Evolutionary conservation across 331 rosid genomes (phyloP).

Genomic region (Cydonia oblonga): DNA sequence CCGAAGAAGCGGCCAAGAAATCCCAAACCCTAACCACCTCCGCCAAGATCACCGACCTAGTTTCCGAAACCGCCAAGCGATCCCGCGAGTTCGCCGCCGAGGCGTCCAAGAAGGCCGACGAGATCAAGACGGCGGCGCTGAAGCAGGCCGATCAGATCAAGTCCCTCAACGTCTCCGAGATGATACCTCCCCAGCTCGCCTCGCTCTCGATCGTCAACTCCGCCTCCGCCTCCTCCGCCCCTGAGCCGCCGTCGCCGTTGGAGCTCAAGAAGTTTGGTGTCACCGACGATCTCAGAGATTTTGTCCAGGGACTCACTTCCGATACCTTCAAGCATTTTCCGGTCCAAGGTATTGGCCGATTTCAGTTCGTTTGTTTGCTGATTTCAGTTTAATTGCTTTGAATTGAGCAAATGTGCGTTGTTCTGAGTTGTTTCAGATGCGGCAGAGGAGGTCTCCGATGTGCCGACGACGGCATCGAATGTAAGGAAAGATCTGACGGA

Average conservation of each 20-base stretch:
- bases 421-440: slow-evolving; percentile 40
- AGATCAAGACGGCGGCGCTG: slow-evolving; percentile 67
- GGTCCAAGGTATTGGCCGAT: slow-evolving; percentile 41
- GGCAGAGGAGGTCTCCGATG: slow-evolving; percentile 50
- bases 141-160: slow-evolving; percentile 95
- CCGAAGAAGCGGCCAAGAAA: slow-evolving; percentile 90
- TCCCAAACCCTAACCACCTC: slow-evolving; percentile 51
- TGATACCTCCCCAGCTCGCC: slow-evolving; percentile 67
- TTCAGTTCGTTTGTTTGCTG: not conserved
- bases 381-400: not conserved
- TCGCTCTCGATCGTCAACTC: slow-evolving; percentile 30
- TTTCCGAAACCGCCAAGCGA: slow-evolving; percentile 84
- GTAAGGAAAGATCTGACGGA: slow-evolving; percentile 90
- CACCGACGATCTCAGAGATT: slow-evolving; percentile 73
- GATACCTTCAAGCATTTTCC: slow-evolving; percentile 77
- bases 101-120: slow-evolving; percentile 87
- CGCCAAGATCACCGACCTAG: slow-evolving; percentile 66
- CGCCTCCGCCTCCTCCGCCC: slow-evolving; percentile 14
- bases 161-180: slow-evolving; percentile 56
- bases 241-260: slow-evolving; percentile 13
- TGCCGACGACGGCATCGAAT: slow-evolving; percentile 47
- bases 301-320: slow-evolving; percentile 81
- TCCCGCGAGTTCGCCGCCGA: slow-evolving; percentile 88
- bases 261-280: slow-evolving; percentile 62
- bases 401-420: slow-evolving; percentile 1